Evolutionary conservation across 768 basidiomycete genomes (phyloP).

Genomic region (Brasilioporus rufonigricans): DNA sequence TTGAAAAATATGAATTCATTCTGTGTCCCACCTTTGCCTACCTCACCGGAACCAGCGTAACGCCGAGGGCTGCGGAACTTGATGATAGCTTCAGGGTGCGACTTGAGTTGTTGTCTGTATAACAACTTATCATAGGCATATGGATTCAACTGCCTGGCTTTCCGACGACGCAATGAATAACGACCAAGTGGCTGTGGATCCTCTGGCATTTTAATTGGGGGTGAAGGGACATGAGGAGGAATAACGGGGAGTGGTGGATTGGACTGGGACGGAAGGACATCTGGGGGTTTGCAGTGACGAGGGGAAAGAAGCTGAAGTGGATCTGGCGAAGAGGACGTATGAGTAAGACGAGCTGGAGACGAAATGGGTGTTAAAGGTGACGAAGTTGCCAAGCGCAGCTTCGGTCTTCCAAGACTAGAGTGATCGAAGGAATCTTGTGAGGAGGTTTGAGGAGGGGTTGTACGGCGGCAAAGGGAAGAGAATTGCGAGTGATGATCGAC

Average conservation of each 20-base stretch:
- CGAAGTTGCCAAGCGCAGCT: not conserved
- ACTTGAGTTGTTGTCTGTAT: constrained; percentile 52
- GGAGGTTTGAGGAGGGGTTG: constrained; percentile 20
- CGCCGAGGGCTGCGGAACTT: constrained; percentile 41
- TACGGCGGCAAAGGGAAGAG: constrained; percentile 13
- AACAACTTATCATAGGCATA: constrained; percentile 53
- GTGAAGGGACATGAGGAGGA: not conserved
- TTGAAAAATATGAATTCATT: constrained; percentile 28
- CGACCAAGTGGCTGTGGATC: constrained; percentile 29
- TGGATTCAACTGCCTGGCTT: constrained; percentile 56
- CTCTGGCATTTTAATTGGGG: constrained; percentile 11
- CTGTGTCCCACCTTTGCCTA: constrained; percentile 30
- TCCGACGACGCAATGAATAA: constrained; percentile 57
- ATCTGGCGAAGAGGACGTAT: constrained; percentile 20
- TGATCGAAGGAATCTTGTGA: constrained; percentile 10
- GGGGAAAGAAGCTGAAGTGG: constrained; percentile 18
- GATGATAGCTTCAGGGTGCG: constrained; percentile 68
- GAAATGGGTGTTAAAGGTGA: constrained; percentile 26
- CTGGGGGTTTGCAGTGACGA: not conserved
- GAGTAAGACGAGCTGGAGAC: constrained; percentile 10
- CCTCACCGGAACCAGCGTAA: constrained; percentile 24
- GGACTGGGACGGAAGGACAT: not conserved
- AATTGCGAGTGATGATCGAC: constrained; percentile 12
- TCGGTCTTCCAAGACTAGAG: not conserved
- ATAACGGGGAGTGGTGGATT: not conserved